Evolutionary conservation across 2,329 filamentous ascomycete species (phyloP).

Genomic region (Paracorniculantispora psalliotae): DNA sequence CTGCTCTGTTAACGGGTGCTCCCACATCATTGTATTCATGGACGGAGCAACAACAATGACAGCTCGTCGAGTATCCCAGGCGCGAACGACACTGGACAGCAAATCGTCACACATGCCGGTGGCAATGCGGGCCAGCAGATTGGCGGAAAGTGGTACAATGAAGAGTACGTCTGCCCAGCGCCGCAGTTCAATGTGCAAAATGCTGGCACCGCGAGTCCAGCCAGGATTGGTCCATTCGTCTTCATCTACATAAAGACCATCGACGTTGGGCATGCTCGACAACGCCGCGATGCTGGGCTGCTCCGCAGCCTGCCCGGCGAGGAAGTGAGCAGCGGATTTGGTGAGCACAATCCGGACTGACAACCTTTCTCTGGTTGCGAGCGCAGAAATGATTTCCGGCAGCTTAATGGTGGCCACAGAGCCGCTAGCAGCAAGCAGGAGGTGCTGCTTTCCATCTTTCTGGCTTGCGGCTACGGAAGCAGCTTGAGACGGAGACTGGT

Average conservation of each 20-base stretch:
- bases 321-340: constrained; percentile 66
- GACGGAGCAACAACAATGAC: constrained; percentile 72
- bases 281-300: constrained; percentile 66
- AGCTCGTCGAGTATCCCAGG: constrained; percentile 75
- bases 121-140: constrained; percentile 78
- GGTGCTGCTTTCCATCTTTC: constrained; percentile 36
- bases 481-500: constrained; percentile 16
- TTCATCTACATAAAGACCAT: constrained; percentile 75
- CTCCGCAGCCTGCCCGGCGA: constrained; percentile 69
- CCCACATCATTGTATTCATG: constrained; percentile 92
- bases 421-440: constrained; percentile 38
- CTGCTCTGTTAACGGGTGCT: constrained; percentile 71
- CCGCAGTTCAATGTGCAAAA: constrained; percentile 86
- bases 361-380: constrained; percentile 50
- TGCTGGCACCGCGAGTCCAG: constrained; percentile 73
- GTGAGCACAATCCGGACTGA: constrained; percentile 86
- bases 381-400: constrained; percentile 57
- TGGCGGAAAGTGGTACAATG: constrained; percentile 77
- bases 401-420: constrained; percentile 87
- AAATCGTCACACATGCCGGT: constrained; percentile 75
- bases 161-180: constrained; percentile 74
- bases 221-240: constrained; percentile 71
- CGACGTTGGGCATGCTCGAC: constrained; percentile 61
- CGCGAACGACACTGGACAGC: constrained; percentile 67
- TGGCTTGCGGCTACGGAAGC: constrained; percentile 28